These are phyloP conservation scores for Sambucus nigra DNA, from an alignment of 129 eudicot species.

Conservation along the genomic window DNA sequence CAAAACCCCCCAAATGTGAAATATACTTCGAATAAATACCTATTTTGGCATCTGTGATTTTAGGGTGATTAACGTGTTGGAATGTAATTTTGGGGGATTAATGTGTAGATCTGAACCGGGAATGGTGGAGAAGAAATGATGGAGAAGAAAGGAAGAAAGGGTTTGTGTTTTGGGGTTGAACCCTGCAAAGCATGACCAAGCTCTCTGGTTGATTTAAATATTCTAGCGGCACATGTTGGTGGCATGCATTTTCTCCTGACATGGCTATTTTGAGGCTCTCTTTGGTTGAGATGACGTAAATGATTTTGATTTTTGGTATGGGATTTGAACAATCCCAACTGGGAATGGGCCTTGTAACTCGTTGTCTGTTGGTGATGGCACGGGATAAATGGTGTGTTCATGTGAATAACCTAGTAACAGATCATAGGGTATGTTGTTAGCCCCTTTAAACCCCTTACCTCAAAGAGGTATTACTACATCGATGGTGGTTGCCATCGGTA, in stretches of 20 bases:
- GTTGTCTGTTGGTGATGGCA: constrained; percentile 25
- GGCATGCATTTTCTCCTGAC: constrained; percentile 90
- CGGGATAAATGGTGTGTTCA: constrained; percentile 30
- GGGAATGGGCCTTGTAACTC: constrained; percentile 22
- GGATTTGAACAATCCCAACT: too few species aligned
- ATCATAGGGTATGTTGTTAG: constrained; percentile 22
- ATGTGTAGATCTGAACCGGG: too few species aligned
- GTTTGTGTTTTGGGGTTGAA: too few species aligned
- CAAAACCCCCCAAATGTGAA: too few species aligned
- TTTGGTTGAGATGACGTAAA: constrained; percentile 27
- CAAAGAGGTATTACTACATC: background rate
- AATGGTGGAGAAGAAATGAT: too few species aligned
- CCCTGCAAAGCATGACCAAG: too few species aligned
- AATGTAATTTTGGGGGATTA: too few species aligned
- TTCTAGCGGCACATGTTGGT: constrained; percentile 78
- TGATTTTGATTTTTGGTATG: background rate
- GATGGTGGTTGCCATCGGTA: constrained; percentile 5
- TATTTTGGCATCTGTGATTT: too few species aligned
- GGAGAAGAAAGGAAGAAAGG: too few species aligned
- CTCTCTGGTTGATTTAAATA: constrained; percentile 74
- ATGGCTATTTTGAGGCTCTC: constrained; percentile 63
- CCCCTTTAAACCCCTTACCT: constrained; percentile 9
- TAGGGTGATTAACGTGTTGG: too few species aligned
- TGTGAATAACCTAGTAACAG: constrained; percentile 35
- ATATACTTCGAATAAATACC: too few species aligned